These are phyloP conservation scores for Betula pendula DNA, from an alignment of 306 rosid species.

Conservation along the genomic window DNA sequence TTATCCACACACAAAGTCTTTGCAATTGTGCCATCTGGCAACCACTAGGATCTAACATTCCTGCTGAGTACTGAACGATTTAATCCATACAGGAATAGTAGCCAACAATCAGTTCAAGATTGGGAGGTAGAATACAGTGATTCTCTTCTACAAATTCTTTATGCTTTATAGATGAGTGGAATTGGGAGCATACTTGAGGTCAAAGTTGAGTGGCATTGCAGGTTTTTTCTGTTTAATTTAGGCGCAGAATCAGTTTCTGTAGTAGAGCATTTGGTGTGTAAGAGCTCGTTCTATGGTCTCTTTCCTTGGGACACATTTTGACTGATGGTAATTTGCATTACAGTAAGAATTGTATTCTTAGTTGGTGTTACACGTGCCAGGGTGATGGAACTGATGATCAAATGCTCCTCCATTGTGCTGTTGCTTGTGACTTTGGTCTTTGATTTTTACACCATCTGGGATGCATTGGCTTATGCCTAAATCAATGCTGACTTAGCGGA, in stretches of 20 bases:
- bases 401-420: not conserved
- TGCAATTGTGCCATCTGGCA: not conserved
- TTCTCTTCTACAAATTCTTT: too few species aligned
- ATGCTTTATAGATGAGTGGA: not conserved
- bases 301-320: not conserved
- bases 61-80: not conserved
- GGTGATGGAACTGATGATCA: not conserved
- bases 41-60: not conserved
- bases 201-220: not conserved
- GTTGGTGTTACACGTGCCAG: not conserved
- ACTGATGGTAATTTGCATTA: not conserved
- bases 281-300: not conserved
- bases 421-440: too few species aligned
- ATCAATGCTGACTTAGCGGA: not conserved
- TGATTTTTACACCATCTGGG: too few species aligned
- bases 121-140: not conserved
- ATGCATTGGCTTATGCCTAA: not conserved
- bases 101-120: not conserved
- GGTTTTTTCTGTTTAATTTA: not conserved
- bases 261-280: not conserved
- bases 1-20: not conserved
- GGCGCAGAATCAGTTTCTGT: not conserved
- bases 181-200: not conserved
- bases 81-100: not conserved
- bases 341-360: not conserved